Percentiles rank a stretch among this genome's conserved stretches.
Evolutionary conservation across 208 protist genomes (phyloP).

Genomic region (Novymonas esmeraldas): DNA sequence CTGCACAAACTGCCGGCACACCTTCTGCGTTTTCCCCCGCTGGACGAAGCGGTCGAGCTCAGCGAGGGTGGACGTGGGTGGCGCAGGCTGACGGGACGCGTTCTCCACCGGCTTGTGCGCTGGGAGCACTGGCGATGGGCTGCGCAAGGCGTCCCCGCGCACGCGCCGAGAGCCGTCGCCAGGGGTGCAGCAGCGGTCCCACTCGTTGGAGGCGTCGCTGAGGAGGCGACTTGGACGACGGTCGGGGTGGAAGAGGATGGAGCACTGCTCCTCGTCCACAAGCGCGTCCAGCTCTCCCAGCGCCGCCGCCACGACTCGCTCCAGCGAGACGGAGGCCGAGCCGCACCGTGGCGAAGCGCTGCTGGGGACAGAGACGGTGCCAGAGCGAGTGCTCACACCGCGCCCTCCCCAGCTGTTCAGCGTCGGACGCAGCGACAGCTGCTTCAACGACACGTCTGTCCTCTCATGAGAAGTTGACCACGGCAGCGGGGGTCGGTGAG

Average conservation of each 20-base stretch:
- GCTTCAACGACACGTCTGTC: not conserved
- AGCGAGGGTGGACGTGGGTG: slow-evolving; percentile 8
- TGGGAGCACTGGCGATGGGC: not conserved
- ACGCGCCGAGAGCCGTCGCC: not conserved
- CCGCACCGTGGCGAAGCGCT: not conserved
- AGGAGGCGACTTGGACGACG: not conserved
- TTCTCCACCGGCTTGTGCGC: not conserved
- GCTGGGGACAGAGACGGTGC: not conserved
- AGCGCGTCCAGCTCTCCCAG: slow-evolving; percentile 1
- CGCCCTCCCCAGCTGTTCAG: slow-evolving; percentile 7
- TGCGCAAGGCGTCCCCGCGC: not conserved
- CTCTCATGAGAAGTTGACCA: not conserved
- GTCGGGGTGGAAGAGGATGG: not conserved
- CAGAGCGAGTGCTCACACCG: not conserved
- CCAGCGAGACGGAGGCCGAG: slow-evolving; percentile 1
- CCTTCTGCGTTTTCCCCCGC: slow-evolving; percentile 33
- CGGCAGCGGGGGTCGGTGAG: not conserved
- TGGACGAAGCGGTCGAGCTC: slow-evolving; percentile 19
- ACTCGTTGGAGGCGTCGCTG: not conserved
- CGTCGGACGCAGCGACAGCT: slow-evolving; percentile 2
- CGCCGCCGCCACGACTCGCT: slow-evolving; percentile 4
- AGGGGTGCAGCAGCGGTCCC: not conserved
- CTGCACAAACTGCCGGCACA: slow-evolving; percentile 71
- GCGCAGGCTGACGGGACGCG: not conserved
- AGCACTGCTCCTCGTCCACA: not conserved